Base-by-base conservation (phyloP, 495 filamentous ascomycete genomes). In the Xylaria flabelliformis region DNA sequence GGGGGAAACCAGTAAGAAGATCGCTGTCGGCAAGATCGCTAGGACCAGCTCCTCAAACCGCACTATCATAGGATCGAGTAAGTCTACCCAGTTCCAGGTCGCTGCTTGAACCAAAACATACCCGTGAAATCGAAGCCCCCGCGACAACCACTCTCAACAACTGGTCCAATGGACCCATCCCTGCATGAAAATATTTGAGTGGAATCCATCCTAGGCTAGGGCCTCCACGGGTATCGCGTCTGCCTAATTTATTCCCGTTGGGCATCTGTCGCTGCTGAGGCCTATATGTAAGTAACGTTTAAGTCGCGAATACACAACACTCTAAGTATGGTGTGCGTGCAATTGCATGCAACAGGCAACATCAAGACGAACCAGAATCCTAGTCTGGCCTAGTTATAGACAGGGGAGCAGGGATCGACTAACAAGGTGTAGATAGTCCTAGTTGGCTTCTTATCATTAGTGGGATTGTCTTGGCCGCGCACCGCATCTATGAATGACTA, bases 21-120 rank as follows among this genome's bases (percentile, higher is more conserved):
- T 72, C 4, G 79, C 74, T 29, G 83, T 74, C 5, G 87, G 86
- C 12, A 85, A 74, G 12, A 88, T 77, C 5, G 80, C 80, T 12
- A 89, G 79, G 36, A 90, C 85, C 3, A 81, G 82, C 69, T 90
- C 85, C 73, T 91, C 88, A 70, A 91, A 90, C 9, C 78, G 70
- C 15, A 89, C 64, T 67, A n/a, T 41, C 7, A 39, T 24, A 26
- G 17, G 48, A 8, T 67, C 10, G 29, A 29, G n/a, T 67, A 39
- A 53, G 64, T 24, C 15, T 2, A 55, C 9, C 9, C n/a, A 41
- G 19, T 39, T 41, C 50, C 10, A 19, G 10, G 12, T 44, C 19
- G 19, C 34, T 29, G 50, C 50, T 56, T n/a, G 8, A 56, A 17
- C 36, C 36, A n/a, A 24, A 21, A 42, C 65, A 10, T 56, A 67